Evolutionary conservation across 2,329 filamentous ascomycete species (phyloP), one percentile per base, ranked within the genome.

Genomic region (Alternaria infectoria): DNA sequence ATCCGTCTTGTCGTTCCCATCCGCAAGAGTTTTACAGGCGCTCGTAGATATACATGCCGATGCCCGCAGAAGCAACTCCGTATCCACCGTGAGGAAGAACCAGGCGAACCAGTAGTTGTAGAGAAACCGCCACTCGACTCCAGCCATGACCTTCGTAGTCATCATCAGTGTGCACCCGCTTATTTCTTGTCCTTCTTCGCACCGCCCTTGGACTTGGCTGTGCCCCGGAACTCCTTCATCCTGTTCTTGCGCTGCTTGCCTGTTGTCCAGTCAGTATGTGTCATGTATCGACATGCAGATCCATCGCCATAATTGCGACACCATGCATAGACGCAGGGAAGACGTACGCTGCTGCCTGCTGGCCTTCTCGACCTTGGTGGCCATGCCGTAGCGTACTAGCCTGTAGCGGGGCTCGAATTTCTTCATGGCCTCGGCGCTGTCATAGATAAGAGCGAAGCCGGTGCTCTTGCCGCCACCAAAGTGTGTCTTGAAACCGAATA

Each of bases 241-340:
- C 95, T 90, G 93, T 99, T 99, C 93, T 99, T 99, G 88, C 96
- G 92, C 88, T 98, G 96, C 90, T 99, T 99, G 91, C 95, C 95
- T 98, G 86, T 87, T 57, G 12, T 47, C 44, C 55, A 67, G 76
- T 79, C 73, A 79, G 74, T 69, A 72, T 72, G 32, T 58, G 19
- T 77, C 61, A 60, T 63, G 52, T 43, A 49, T 47, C 54, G 61
- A 55, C 12, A 40, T 44, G 54, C 63, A 57, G 36, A 61, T n/a
- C 57, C 59, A 32, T 25, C 51, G 54, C 62, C 55, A 54, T 44
- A 57, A 55, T 36, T 59, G 58, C 50, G 15, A 54, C 61, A 61
- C 28, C 43, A 51, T 61, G 9, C 65, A 59, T 50, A 45, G 58
- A 36, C 28, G 45, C 30, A 61, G 17, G 45, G 62, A 58, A 52